Evolutionary conservation across 2,329 filamentous ascomycete genomes (phyloP).

Genomic region (Penicillium concentricum): DNA sequence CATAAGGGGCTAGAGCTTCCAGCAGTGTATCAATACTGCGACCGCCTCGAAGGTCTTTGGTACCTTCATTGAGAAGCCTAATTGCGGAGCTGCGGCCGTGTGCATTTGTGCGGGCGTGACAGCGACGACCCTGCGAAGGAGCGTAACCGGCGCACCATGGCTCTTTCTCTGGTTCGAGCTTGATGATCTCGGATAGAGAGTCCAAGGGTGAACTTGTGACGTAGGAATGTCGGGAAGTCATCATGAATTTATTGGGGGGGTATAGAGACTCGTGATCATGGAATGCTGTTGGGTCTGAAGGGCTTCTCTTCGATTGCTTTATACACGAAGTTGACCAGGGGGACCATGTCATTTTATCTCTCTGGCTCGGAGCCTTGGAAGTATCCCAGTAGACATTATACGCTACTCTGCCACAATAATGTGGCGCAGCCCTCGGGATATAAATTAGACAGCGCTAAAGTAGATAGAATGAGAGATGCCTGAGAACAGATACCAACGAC

Average conservation of each 20-base stretch:
- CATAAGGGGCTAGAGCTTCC: slow-evolving; percentile 21
- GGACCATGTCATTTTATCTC: not conserved
- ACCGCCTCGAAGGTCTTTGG: slow-evolving; percentile 10
- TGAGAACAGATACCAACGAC: not conserved
- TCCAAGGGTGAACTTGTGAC: not conserved
- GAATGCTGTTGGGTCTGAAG: not conserved
- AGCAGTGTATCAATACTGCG: slow-evolving; percentile 14
- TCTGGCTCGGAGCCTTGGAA: not conserved
- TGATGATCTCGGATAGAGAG: slow-evolving; percentile 18
- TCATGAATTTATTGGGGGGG: not conserved
- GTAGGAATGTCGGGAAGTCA: slow-evolving; percentile 1
- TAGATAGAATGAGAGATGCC: not conserved
- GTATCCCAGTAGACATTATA: not conserved
- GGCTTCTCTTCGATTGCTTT: not conserved
- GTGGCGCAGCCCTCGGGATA: not conserved
- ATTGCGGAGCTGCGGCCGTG: slow-evolving; percentile 11
- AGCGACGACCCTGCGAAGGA: slow-evolving; percentile 15
- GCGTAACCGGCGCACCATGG: slow-evolving; percentile 20
- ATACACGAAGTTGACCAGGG: not conserved
- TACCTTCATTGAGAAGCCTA: slow-evolving; percentile 17
- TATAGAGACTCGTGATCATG: not conserved
- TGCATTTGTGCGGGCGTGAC: slow-evolving; percentile 11
- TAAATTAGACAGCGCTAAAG: not conserved
- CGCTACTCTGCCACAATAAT: not conserved
- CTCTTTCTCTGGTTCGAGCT: slow-evolving; percentile 18